A percentile compares a stretch with the other conserved stretches of the same genome.
Conservation (phyloP, 2,329 filamentous ascomycete genomes). For the Cladosporium sp. region DNA sequence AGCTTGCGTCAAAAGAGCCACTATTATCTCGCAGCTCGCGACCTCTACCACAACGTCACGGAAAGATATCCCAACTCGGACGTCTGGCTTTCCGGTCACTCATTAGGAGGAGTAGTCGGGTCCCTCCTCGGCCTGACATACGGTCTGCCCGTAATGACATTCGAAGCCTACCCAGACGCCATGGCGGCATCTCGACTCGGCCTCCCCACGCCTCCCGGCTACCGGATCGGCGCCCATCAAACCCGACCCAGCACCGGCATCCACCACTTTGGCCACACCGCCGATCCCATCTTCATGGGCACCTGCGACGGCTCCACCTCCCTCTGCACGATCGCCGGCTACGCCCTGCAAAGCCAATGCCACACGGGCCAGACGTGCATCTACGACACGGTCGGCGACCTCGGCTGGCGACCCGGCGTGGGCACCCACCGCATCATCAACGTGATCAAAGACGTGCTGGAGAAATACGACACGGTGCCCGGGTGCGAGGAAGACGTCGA, state of each 20-base stretch:
- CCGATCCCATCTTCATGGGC: conserved; percentile 88
- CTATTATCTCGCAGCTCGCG: conserved; percentile 82
- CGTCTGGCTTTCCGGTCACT: conserved; percentile 86
- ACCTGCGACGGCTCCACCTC: conserved; percentile 86
- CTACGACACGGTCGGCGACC: conserved; percentile 85
- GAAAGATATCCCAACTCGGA: conserved; percentile 76
- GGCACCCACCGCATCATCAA: conserved; percentile 83
- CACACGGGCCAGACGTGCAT: conserved; percentile 82
- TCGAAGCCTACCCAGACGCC: conserved; percentile 86
- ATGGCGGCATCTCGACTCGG: conserved; percentile 77
- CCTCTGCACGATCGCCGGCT: conserved; percentile 82
- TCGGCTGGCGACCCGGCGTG: conserved; percentile 84
- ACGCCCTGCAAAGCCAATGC: conserved; percentile 84
- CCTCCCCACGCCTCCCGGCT: conserved; percentile 74
- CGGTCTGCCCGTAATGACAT: conserved; percentile 81
- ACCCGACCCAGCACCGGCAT: conserved; percentile 67
- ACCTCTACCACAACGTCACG: conserved; percentile 87
- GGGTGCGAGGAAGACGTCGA: conserved; percentile 67
- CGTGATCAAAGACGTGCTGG: conserved; percentile 81
- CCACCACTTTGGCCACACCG: conserved; percentile 89
- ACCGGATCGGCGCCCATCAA: conserved; percentile 67
- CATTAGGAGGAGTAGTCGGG: conserved; percentile 79
- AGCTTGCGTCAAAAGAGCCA: conserved; percentile 75
- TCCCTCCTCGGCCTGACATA: conserved; percentile 85
- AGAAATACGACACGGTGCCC: conserved; percentile 74